Evolutionary conservation across 805 yeast species (phyloP), one percentile per base, ranked within the genome.

Genomic region (Kuraishia ogatae): DNA sequence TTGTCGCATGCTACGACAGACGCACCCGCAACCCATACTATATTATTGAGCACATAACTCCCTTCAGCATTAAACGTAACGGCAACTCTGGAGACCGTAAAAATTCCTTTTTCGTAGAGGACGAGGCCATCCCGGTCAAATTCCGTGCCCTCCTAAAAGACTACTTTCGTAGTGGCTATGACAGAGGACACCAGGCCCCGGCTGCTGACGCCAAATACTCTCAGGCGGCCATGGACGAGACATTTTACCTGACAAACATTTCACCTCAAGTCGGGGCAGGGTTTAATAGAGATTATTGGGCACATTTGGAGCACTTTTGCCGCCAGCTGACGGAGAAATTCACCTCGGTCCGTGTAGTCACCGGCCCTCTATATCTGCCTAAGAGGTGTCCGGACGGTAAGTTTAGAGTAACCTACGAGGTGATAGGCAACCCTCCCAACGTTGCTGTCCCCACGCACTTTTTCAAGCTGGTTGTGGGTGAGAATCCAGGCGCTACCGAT

Each of bases 211-310:
- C 98, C 24, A 91, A 89, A 66, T 94, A 83, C 71, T 82, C 83
- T 35, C 99, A 94, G 70, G 62, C 67, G 20, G 97, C 97, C 20
- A 93, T 94, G 98, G 86, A 94, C 70, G 96, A 93, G 68, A 94
- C 99, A 0, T 94, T 94, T 65, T 82, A 75, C 59, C 73, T 94
- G 62, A 85, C 96, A 5, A 94, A 94, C 70, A 93, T 94, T 78
- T 82, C 96, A 7, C 99, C 99, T 1, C 99, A 94, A 69, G 97
- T 94, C 2, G 99, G 99, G 2, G 96, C 87, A 4, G 99, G 99
- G 0, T 94, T 94, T 74, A 94, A 94, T 71, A 79, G 99, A 62
- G 98, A 94, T 67, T 87, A 94, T 68, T 94, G 99, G 99, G 96
- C 98, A 0, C 97, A 91, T 68, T 82, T 94, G 57, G 99, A 94